Evolutionary conservation across 176 grass and related monocot genomes (phyloP), one percentile per base, ranked within the genome.

Genomic region (Areca catechu): DNA sequence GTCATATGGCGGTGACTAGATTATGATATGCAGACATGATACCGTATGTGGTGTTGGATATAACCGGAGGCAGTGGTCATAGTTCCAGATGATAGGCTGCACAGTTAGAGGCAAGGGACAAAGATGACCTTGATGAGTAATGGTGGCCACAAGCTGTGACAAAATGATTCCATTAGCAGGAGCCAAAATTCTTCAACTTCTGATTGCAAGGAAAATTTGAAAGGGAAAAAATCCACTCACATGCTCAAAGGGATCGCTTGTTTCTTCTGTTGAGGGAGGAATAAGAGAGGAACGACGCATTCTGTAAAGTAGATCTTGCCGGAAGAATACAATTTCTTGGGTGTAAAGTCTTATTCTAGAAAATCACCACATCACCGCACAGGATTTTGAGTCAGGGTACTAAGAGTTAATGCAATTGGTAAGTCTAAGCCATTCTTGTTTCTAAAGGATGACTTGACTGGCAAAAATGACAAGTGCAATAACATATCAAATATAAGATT

Each of bases 41-140:
- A 96, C 92, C 61, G 66, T 80, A 65, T 97, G 77, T 53, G 92
- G 92, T 70, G 86, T 91, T 66, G 92, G 92, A 77, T 97, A 97
- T 48, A 97, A 48, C 20, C 86, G 74, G 61, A 96, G 86, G 72
- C 83, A 90, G 75, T 97, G 86, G 75, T 91, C 92, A 59, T 88
- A 97, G 79, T 91, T 97, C 92, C 92, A 97, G 76, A 97, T 91
- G 71, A 97, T 87, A 59, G 86, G 86, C 66, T 91, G 86, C 58
- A 97, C 80, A 58, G 92, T 97, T 51, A 91, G 80, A 57, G 92
- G 92, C 78, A 97, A 71, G 54, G 92, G 92, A 67, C 92, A 97
- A 66, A 96, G 92, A 81, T 96, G 92, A 71, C 92, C 85, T 77
- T 96, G 92, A 77, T 96, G 92, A 50, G 86, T 96, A 57, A 96